Evolutionary conservation across 352 stramenopile species (phyloP), one percentile per base, ranked within the genome.

Genomic region (Sclerospora graminicola): DNA sequence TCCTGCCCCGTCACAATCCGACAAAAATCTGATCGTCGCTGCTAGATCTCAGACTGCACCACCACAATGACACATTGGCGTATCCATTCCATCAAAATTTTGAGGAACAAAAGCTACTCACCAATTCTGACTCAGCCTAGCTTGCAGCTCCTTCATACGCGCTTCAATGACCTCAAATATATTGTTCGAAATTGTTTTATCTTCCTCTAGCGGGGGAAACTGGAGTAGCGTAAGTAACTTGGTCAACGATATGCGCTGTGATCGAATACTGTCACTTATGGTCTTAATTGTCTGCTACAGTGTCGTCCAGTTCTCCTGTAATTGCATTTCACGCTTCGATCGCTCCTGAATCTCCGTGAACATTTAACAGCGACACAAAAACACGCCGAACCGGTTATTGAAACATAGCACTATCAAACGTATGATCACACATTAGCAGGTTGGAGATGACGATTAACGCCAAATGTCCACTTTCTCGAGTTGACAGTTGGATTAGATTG

Each of bases 281-380:
- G 61, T 51, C 27, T 76, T 79, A 30, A 88, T 49, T 8, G 70
- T 78, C 36, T 83, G 61, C 45, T 88, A 72, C 3, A 88, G 66
- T 49, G 77, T 76, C n/a, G 46, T 56, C 38, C 79, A 67, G 28
- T 62, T 80, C 11, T 84, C 77, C 43, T 85, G 63, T 1, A 89
- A 57, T 34, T 78, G 55, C 16, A 65, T 57, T 41, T 87, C 74
- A 6, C 67, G 73, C 40, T 72, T 70, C 21, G 58, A 80, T 38
- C 73, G 67, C 35, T 89, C 74, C 60, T 89, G 71, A 50, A 89
- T 89, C 62, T 89, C 77, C 47, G 71, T 86, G 64, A 39, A 54
- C 14, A 23, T 9, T 46, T 30, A 19, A 47, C 55, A 46, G 3
- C 33, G 37, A 74, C 31, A 61, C 49, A 45, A 62, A 50, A 51